Percentiles rank a stretch among this genome's conserved stretches.
Evolutionary conservation across 1,284 basidiomycete genomes (phyloP).

Genomic region (Microbotryum saponariae): DNA sequence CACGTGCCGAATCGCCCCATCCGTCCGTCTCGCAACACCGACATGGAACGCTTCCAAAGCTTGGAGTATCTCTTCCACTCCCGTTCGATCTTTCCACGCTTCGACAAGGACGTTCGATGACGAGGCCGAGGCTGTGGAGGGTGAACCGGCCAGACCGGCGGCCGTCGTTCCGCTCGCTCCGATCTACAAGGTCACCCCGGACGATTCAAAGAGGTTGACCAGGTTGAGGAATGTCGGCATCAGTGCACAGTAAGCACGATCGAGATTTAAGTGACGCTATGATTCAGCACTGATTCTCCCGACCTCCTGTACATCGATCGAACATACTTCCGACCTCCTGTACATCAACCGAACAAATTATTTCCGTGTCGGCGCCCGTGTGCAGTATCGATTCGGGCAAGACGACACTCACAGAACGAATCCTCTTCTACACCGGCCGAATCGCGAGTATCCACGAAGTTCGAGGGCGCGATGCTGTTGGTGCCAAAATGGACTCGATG

Average conservation of each 20-base stretch:
- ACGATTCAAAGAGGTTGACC: slow-evolving; percentile 38
- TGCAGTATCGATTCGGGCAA: slow-evolving; percentile 72
- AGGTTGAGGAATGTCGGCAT: slow-evolving; percentile 46
- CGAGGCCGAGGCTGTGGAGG: slow-evolving; percentile 2
- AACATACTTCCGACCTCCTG: too few species aligned
- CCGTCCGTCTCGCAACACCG: neutral
- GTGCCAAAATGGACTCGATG: slow-evolving; percentile 99
- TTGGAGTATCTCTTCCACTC: neutral
- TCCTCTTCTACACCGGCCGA: slow-evolving; percentile 92
- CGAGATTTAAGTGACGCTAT: neutral
- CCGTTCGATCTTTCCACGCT: slow-evolving; percentile 4
- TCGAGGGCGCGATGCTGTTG: slow-evolving; percentile 84
- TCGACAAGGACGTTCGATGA: neutral
- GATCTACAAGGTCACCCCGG: slow-evolving; percentile 18
- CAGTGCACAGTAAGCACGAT: slow-evolving; percentile 42
- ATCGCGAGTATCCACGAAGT: slow-evolving; percentile 98
- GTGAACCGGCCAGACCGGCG: slow-evolving; percentile 18
- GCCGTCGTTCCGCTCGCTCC: slow-evolving; percentile 19
- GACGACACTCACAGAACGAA: slow-evolving; percentile 96
- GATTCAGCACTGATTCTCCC: neutral
- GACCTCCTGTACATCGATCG: neutral
- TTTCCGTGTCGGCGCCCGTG: neutral
- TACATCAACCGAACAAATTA: neutral
- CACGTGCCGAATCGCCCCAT: slow-evolving; percentile 1
- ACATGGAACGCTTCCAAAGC: too few species aligned